phyloP scores from a whole-genome alignment of 345 rosid species.

The Syzygium jambos region DNA sequence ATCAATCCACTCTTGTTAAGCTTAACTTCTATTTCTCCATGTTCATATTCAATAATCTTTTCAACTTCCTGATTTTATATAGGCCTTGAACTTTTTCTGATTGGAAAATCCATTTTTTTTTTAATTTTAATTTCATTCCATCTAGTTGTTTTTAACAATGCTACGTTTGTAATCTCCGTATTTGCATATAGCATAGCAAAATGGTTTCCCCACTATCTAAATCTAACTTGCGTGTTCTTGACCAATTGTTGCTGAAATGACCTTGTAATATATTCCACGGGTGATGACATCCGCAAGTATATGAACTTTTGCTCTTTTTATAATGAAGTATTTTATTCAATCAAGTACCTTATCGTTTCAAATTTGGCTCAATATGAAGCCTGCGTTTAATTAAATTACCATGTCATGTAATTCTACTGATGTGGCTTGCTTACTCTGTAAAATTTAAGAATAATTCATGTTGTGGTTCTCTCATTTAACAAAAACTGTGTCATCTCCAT shows the following conservation, averaged over 20 bases:
- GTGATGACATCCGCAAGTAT: no score
- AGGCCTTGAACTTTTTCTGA: neutral
- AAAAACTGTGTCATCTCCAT: neutral
- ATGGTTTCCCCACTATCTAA: no score
- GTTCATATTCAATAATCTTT: neutral
- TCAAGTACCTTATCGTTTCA: no score
- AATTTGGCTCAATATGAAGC: neutral
- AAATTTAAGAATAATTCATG: no score
- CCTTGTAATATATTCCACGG: no score
- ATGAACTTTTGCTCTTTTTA: neutral
- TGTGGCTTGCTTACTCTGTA: neutral
- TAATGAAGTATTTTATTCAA: no score
- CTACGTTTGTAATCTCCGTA: no score
- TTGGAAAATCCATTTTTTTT: no score
- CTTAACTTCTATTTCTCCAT: neutral
- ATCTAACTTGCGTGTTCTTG: neutral
- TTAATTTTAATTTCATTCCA: neutral
- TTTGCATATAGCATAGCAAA: no score
- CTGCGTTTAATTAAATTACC: neutral
- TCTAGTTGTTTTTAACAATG: neutral
- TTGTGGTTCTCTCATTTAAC: neutral
- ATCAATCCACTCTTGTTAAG: no score
- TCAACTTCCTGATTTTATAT: neutral
- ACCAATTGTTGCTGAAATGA: no score
- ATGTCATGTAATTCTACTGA: neutral